Base-by-base conservation (phyloP, 192 early-diverging fungal genomes). In the Gamsiella multidivaricata region DNA sequence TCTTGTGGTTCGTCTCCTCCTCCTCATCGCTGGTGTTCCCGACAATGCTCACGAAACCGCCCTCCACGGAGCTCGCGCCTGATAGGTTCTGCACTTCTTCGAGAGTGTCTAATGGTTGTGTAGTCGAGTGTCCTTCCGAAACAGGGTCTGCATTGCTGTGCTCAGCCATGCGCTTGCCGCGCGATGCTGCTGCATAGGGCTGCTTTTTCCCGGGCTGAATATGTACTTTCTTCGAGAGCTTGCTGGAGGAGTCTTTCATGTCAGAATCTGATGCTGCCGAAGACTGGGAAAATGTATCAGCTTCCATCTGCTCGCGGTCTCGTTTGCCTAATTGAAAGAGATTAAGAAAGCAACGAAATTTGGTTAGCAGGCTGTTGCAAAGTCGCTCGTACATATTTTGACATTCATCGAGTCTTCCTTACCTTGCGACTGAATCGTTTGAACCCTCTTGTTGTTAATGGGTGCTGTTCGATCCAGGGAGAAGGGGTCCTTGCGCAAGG, bases 1-100 rank as follows among this genome's bases (percentile, higher is more conserved):
- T 2, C 9, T 46, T 56, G 23, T 69, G 59, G 12, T 15, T 55
- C 11, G 22, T 15, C 18, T 76, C 65, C 2, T 69, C 74, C 11
- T 78, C 74, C 22, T 78, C 74, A 43, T 78, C 74, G 33, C 74
- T 78, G 0, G 74, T 78, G 47, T 69, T 78, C 28, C 74, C 74
- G 23, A 78, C 65, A 43, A 78, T 62, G 47, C 74, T 78, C 28
- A 78, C 74, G 37, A 78, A 78, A 18, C 74, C 63, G 5, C 65
- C 54, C 23, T 78, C 74, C 7, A 78, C 46, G 3, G 74, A 78
- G 49, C 74, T 78, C 4, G 74, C 55, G 14, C 65, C 57, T 7
- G 74, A 69, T 34, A 64, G 34, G 26, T 41, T 23, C 22, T 64
- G 54, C n/a, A 22, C 22, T 29, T 62, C 69, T 8, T 57, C 59